Conservation (phyloP, 371 early-diverging fungal genomes). For the Mucor velutinosus region DNA sequence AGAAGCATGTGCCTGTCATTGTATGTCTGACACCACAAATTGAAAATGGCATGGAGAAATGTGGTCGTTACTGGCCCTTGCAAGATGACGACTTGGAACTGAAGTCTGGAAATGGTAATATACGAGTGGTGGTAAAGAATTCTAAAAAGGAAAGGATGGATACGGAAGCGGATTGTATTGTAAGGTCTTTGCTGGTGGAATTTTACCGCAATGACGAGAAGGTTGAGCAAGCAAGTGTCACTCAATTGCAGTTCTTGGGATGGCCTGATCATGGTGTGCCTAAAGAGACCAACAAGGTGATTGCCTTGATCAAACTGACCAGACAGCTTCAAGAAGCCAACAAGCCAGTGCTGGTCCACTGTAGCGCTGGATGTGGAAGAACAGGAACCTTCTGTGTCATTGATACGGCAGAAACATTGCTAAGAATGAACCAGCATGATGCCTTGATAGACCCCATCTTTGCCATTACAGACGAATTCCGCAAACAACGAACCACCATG, state of each 20-base stretch:
- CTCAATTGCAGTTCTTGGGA: constrained; percentile 78
- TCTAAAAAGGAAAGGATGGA: constrained; percentile 8
- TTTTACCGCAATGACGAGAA: constrained; percentile 14
- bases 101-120: background rate
- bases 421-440: background rate
- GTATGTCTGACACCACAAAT: constrained; percentile 86
- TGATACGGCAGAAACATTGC: constrained; percentile 23
- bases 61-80: constrained; percentile 79
- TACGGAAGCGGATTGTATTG: constrained; percentile 11
- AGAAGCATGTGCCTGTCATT: constrained; percentile 71
- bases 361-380: constrained; percentile 95
- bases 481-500: constrained; percentile 83
- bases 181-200: constrained; percentile 12
- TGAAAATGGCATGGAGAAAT: constrained; percentile 72
- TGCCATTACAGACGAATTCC: constrained; percentile 66
- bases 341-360: constrained; percentile 78
- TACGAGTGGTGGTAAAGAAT: constrained; percentile 11
- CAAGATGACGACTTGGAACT: constrained; percentile 16
- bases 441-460: constrained; percentile 63
- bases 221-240: constrained; percentile 39
- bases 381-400: constrained; percentile 90
- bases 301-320: constrained; percentile 44
- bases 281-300: constrained; percentile 40
- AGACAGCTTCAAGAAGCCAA: constrained; percentile 29
- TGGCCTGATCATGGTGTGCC: constrained; percentile 94